Percentiles rank a stretch among this genome's conserved stretches.
phyloP scores from a whole-genome alignment of 345 rosid species.

The Geranium rotundifolium region DNA sequence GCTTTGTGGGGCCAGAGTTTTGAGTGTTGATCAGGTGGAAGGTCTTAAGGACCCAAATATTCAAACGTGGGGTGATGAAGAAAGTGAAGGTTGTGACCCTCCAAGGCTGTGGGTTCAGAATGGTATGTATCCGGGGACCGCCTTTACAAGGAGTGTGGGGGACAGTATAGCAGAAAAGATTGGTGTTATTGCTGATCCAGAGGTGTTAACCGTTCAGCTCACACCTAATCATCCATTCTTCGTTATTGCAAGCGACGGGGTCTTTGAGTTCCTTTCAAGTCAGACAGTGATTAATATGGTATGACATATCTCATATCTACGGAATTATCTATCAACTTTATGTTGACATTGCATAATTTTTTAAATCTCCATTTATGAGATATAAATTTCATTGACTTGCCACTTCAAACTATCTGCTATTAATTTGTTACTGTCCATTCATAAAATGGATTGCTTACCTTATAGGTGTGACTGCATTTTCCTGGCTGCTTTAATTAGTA shows the following conservation, averaged over 20 bases:
- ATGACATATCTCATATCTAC: slow-evolving; percentile 6
- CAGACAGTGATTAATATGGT: slow-evolving; percentile 87
- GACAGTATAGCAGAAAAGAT: slow-evolving; percentile 78
- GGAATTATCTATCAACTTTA: neutral
- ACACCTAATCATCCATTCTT: slow-evolving; percentile 65
- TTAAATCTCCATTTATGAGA: neutral
- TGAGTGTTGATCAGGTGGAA: slow-evolving; percentile 93
- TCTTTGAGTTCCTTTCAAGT: slow-evolving; percentile 91
- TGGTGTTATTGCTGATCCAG: slow-evolving; percentile 80
- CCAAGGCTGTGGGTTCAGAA: slow-evolving; percentile 47
- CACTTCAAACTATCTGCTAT: neutral
- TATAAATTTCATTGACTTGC: neutral
- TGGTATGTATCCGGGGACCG: slow-evolving; percentile 93
- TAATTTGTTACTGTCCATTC: neutral
- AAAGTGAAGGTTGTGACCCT: slow-evolving; percentile 84
- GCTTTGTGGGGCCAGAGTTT: slow-evolving; percentile 77
- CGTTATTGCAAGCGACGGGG: slow-evolving; percentile 93
- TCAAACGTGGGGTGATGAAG: slow-evolving; percentile 83
- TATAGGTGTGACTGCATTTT: neutral
- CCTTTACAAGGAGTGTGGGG: slow-evolving; percentile 88
- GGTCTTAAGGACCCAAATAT: slow-evolving; percentile 77
- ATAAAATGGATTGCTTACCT: neutral
- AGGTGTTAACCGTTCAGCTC: slow-evolving; percentile 53
- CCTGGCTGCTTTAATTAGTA: neutral
- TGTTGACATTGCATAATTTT: neutral